Conservation (phyloP, 2,329 filamentous ascomycete genomes). For the Chalaropsis thielavioides region DNA sequence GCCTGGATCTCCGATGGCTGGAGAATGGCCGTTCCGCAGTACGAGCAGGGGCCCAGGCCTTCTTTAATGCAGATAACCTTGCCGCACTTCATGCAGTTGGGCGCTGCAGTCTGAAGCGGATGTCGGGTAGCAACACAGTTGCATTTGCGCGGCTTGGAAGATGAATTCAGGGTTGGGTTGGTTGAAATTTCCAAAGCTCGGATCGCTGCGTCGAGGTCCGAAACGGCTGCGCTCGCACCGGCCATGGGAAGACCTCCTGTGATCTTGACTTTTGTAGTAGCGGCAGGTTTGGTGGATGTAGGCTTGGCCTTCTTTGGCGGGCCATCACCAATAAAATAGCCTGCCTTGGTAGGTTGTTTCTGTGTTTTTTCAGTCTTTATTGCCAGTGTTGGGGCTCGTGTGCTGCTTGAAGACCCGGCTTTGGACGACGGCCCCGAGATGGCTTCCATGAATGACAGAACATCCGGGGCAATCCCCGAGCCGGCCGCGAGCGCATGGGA, state of each 20-base stretch:
- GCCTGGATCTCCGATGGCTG: constrained; percentile 59
- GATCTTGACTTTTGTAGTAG: constrained; percentile 52
- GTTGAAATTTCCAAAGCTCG: constrained; percentile 81
- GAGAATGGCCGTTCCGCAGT: constrained; percentile 64
- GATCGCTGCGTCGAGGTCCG: constrained; percentile 66
- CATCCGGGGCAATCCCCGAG: constrained; percentile 1
- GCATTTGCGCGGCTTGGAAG: constrained; percentile 52
- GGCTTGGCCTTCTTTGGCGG: constrained; percentile 32
- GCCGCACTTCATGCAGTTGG: constrained; percentile 83
- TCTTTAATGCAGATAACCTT: constrained; percentile 94
- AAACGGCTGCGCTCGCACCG: constrained; percentile 58
- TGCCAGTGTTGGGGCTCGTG: constrained; percentile 23
- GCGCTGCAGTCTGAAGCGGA: constrained; percentile 75
- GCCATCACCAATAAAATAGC: constrained; percentile 68
- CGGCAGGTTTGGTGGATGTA: constrained; percentile 39
- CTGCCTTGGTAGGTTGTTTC: constrained; percentile 51
- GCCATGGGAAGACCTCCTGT: constrained; percentile 71
- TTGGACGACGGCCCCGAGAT: constrained; percentile 6
- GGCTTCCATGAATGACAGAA: background rate
- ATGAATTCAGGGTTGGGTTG: constrained; percentile 52
- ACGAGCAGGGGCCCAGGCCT: constrained; percentile 86
- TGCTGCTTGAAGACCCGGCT: constrained; percentile 18
- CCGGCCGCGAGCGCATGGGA: background rate
- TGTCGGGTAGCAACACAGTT: constrained; percentile 81
- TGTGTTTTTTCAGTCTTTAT: constrained; percentile 39